Evolutionary conservation across 1,284 basidiomycete genomes (phyloP).

Genomic region (Tremellales sp.): DNA sequence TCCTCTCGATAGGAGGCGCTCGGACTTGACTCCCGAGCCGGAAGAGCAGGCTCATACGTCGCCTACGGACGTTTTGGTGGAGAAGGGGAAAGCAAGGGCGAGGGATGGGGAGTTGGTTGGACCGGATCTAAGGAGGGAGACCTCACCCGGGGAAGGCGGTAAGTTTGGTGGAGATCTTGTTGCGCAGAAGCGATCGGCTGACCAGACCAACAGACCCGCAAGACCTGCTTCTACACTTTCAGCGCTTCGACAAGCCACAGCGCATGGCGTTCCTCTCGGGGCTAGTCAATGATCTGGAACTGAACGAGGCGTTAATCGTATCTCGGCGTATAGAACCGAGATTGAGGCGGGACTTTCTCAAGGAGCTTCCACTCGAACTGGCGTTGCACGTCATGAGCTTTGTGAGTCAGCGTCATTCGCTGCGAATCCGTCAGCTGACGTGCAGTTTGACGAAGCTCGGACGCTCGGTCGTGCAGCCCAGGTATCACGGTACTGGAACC

Average conservation of each 20-base stretch:
- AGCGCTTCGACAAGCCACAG: constrained; percentile 15
- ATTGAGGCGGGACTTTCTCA: constrained; percentile 81
- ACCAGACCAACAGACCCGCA: constrained; percentile 4
- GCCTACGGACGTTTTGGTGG: neutral
- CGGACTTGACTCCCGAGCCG: constrained; percentile 4
- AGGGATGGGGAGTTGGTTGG: neutral
- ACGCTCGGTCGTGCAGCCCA: constrained; percentile 68
- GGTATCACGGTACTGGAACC: constrained; percentile 74
- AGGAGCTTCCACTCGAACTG: constrained; percentile 77
- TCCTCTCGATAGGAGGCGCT: constrained; percentile 14
- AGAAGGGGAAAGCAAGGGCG: constrained; percentile 9
- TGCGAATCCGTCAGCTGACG: neutral
- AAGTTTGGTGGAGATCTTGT: neutral
- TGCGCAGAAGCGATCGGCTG: neutral
- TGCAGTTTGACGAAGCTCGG: constrained; percentile 65
- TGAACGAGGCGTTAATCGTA: constrained; percentile 73
- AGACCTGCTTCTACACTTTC: constrained; percentile 24
- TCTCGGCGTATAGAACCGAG: constrained; percentile 69
- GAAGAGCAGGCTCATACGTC: neutral
- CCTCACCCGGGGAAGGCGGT: neutral
- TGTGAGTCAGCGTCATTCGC: constrained; percentile 29
- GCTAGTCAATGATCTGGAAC: constrained; percentile 62
- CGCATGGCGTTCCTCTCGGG: constrained; percentile 62
- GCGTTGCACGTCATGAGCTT: constrained; percentile 75
- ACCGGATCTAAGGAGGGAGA: neutral